Conservation (phyloP, 495 filamentous ascomycete species). For the Hyaloscypha bicolor region DNA sequence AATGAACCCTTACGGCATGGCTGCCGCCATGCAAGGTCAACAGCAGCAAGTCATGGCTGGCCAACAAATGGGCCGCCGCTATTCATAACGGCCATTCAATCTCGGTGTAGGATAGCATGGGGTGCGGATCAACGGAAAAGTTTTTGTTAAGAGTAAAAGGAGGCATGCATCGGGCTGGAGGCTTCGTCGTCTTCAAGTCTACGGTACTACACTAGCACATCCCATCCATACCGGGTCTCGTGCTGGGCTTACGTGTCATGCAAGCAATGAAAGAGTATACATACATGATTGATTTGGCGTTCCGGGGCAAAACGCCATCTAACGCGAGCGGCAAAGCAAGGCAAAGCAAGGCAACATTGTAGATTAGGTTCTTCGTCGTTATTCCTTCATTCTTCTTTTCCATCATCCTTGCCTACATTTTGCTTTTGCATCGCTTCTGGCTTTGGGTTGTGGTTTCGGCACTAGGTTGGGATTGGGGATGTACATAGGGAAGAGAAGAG, state of each 20-base stretch:
- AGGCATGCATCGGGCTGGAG: not conserved
- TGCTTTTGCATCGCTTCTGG: not conserved
- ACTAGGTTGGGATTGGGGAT: not conserved
- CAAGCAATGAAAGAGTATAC: not conserved
- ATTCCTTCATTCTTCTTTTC: not conserved
- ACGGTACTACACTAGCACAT: not conserved
- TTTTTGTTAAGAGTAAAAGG: conserved; percentile 1
- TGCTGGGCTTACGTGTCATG: not conserved
- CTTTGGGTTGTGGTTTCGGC: not conserved
- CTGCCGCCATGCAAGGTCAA: conserved; percentile 9
- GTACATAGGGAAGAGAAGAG: no score
- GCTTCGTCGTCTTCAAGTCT: not conserved
- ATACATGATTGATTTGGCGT: not conserved
- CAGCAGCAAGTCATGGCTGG: conserved; percentile 54
- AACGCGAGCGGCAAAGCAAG: not conserved
- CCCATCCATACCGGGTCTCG: not conserved
- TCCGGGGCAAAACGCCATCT: not conserved
- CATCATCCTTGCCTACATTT: not conserved
- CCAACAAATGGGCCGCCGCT: conserved; percentile 40
- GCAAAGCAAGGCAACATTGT: conserved; percentile 1
- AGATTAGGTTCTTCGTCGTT: not conserved
- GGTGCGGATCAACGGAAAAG: not conserved
- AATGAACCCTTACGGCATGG: conserved; percentile 74
- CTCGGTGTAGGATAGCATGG: not conserved
- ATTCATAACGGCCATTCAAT: conserved; percentile 13